Evolutionary conservation across 2,329 filamentous ascomycete genomes (phyloP).

Genomic region (Aureobasidium sp.): DNA sequence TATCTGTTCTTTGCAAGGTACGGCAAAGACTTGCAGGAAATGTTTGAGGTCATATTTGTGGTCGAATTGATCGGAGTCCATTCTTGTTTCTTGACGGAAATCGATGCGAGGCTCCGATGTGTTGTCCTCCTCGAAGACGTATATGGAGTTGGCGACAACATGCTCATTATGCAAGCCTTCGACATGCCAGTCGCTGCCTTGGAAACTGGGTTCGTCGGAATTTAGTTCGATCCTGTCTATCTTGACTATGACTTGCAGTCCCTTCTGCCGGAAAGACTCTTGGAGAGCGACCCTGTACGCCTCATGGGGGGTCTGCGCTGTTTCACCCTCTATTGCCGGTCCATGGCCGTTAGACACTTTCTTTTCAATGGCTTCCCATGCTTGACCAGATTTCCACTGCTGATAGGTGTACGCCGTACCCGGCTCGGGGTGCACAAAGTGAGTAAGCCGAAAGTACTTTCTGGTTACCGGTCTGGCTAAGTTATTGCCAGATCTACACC

Average conservation of each 20-base stretch:
- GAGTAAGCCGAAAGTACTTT: not conserved
- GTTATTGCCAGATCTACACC: conserved; percentile 3
- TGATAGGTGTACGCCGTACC: conserved; percentile 9
- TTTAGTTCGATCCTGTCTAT: conserved; percentile 48
- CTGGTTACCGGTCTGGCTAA: not conserved
- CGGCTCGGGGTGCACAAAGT: conserved; percentile 12
- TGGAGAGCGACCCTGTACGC: not conserved
- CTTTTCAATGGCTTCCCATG: not conserved
- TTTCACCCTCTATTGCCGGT: not conserved
- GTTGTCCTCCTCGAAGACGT: conserved; percentile 52
- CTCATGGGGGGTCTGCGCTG: not conserved
- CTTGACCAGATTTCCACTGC: conserved; percentile 9
- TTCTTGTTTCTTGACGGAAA: conserved; percentile 35
- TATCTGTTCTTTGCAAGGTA: not conserved
- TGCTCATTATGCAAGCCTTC: conserved; percentile 45
- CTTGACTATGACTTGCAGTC: conserved; percentile 53
- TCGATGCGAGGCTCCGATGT: conserved; percentile 42
- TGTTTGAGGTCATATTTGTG: conserved; percentile 19
- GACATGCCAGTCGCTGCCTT: conserved; percentile 43
- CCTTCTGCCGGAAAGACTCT: conserved; percentile 29
- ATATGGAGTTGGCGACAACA: conserved; percentile 52
- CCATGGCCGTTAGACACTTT: not conserved
- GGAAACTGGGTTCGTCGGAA: conserved; percentile 45
- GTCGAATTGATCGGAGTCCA: conserved; percentile 17
- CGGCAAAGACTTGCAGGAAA: conserved; percentile 3